Base-by-base conservation (phyloP, 345 rosid species). In the Trapa incisa region DNA sequence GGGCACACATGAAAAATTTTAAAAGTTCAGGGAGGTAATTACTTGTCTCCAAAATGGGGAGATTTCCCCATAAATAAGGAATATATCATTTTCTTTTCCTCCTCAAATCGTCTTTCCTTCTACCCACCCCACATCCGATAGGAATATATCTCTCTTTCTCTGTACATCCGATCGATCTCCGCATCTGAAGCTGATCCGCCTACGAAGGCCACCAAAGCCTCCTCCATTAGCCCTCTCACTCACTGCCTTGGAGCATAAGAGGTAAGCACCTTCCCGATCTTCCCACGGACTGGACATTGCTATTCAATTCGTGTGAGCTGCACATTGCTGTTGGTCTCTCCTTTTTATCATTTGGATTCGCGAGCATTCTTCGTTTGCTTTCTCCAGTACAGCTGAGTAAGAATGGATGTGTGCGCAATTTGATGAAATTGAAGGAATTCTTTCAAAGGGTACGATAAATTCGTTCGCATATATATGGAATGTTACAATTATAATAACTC, bases 161-260 rank as follows among this genome's bases (percentile, higher is more conserved):
- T 13, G 5, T 50, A 17, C 0, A 14, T 50, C 54, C 29, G 29
- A 22, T 22, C 12, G 48, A 17, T 61, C 3, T 37, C 41, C 16
- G 6, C n/a, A 22, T 2, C 22, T 64, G 47, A 35, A 64, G 10
- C 29, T n/a, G 32, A 64, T 57, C 13, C 8, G 47, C 29, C 67
- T 63, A 88, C 85, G 96, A 87, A 69, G 84, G 66, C 82, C 14
- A 22, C 62, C 56, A 66, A 75, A 11, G 79, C 29, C 29, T 22
- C 77, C 74, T 62, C 81, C 74, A 71, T 70, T n/a, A 83, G 73
- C 47, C 81, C 85, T 37, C 29, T 22, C 29, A 22, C 80, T 84
- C 75, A 61, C 80, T 77, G 76, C 85, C 56, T 87, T 87, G 72
- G 97, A 91, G 70, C 83, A 87, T 80, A 92, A 92, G 87, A 82